Percentiles rank a stretch among this genome's conserved stretches.
These are phyloP conservation scores for Sesbania bispinosa DNA, from an alignment of 306 rosid species.

Conservation along the genomic window DNA sequence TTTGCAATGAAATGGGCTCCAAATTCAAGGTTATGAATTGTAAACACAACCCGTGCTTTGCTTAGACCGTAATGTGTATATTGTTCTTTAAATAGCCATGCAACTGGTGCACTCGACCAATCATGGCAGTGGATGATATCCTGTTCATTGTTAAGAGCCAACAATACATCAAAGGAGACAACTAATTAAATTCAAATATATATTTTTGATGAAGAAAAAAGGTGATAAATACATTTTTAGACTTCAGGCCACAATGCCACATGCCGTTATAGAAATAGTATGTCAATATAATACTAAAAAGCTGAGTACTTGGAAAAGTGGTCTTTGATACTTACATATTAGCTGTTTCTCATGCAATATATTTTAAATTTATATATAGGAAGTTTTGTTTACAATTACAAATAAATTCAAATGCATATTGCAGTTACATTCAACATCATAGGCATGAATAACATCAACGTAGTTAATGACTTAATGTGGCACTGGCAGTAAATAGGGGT, in stretches of 20 bases:
- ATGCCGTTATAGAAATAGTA: not conserved
- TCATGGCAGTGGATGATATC: slow-evolving; percentile 91
- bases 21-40: slow-evolving; percentile 86
- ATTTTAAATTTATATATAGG: not conserved
- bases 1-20: slow-evolving; percentile 58
- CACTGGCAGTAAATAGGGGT: not conserved
- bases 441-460: not conserved
- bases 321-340: not conserved
- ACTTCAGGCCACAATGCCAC: not conserved
- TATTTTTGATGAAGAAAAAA: not conserved
- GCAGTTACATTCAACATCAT: not conserved
- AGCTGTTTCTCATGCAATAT: not conserved
- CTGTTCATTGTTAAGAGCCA: slow-evolving; percentile 41
- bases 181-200: not conserved
- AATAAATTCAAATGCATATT: not conserved
- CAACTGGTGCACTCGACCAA: slow-evolving; percentile 91
- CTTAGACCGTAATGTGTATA: slow-evolving; percentile 57
- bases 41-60: slow-evolving; percentile 71
- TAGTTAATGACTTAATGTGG: not conserved
- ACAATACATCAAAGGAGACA: not conserved
- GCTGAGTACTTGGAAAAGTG: not conserved
- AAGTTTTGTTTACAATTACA: not conserved
- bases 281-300: not conserved
- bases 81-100: slow-evolving; percentile 82
- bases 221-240: not conserved